Percentiles rank a stretch among this genome's conserved stretches.
These are phyloP conservation scores for Diplodia mutila DNA, from an alignment of 2,329 filamentous ascomycete species.

Conservation along the genomic window DNA sequence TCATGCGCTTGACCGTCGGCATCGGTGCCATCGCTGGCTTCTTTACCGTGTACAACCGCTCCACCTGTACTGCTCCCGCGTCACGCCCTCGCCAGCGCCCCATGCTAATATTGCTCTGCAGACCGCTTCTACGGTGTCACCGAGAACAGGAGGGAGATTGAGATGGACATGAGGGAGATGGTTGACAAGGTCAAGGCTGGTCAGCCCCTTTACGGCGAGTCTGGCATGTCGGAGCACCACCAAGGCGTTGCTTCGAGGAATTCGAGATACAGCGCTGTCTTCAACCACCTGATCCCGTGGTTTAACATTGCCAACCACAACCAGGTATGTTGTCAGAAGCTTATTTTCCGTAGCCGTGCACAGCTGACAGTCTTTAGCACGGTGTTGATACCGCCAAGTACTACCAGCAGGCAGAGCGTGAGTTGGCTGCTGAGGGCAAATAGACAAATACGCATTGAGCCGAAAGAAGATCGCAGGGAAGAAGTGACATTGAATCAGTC, in stretches of 20 bases:
- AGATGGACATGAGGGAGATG: conserved; percentile 99
- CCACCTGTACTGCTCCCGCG: conserved; percentile 67
- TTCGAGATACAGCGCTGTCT: conserved; percentile 86
- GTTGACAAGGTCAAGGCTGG: conserved; percentile 93
- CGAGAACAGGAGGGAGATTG: conserved; percentile 88
- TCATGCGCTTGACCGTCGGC: conserved; percentile 77
- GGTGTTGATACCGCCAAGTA: conserved; percentile 99
- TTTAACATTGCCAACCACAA: conserved; percentile 98
- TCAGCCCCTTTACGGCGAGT: conserved; percentile 84
- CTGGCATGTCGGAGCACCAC: conserved; percentile 79
- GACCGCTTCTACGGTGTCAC: conserved; percentile 94
- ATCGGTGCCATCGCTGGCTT: conserved; percentile 79
- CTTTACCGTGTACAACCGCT: conserved; percentile 82
- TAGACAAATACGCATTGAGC: neutral
- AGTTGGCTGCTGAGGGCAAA: conserved; percentile 77
- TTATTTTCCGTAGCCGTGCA: conserved; percentile 1
- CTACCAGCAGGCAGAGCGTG: conserved; percentile 91
- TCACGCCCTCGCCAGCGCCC: conserved; percentile 57
- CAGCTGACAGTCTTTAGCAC: conserved; percentile 61
- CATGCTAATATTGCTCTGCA: conserved; percentile 54
- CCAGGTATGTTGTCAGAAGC: conserved; percentile 53
- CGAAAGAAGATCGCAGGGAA: neutral
- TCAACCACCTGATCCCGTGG: conserved; percentile 86
- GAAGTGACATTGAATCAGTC: neutral
- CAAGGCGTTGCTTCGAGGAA: conserved; percentile 92